Conservation (phyloP, 1,284 basidiomycete genomes). For the Ceratobasidium papillatum region DNA sequence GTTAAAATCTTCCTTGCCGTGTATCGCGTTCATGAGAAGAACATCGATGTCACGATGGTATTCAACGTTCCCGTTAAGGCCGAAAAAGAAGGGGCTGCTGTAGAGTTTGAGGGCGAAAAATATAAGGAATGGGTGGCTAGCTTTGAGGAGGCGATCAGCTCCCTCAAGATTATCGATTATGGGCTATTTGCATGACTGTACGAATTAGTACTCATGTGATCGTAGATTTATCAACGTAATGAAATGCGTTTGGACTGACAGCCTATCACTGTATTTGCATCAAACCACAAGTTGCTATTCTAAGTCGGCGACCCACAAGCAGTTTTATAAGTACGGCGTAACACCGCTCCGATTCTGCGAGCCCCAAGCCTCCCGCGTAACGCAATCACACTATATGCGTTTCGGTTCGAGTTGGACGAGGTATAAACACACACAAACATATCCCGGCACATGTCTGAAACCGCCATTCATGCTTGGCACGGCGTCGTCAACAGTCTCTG, state of each 20-base stretch:
- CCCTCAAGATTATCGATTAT: slow-evolving; percentile 76
- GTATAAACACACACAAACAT: background rate
- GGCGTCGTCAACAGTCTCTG: background rate
- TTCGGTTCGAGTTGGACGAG: no score
- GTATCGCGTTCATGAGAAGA: slow-evolving; percentile 75
- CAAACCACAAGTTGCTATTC: no score
- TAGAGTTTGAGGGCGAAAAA: slow-evolving; percentile 34
- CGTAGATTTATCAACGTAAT: background rate
- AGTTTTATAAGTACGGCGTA: no score
- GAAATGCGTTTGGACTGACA: background rate
- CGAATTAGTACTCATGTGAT: background rate
- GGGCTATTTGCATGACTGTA: slow-evolving; percentile 70
- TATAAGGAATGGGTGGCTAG: slow-evolving; percentile 48
- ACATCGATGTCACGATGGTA: slow-evolving; percentile 80
- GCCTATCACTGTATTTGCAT: no score
- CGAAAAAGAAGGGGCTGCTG: slow-evolving; percentile 8
- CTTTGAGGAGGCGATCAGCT: slow-evolving; percentile 66
- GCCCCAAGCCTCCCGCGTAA: no score
- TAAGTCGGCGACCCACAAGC: no score
- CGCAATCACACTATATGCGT: no score
- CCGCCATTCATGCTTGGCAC: background rate
- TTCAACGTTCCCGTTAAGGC: slow-evolving; percentile 75
- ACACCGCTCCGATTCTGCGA: no score
- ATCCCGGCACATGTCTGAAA: background rate
- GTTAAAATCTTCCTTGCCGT: slow-evolving; percentile 82